Conservation (phyloP, 192 early-diverging fungal genomes). For the Polychytrium aggregatum region DNA sequence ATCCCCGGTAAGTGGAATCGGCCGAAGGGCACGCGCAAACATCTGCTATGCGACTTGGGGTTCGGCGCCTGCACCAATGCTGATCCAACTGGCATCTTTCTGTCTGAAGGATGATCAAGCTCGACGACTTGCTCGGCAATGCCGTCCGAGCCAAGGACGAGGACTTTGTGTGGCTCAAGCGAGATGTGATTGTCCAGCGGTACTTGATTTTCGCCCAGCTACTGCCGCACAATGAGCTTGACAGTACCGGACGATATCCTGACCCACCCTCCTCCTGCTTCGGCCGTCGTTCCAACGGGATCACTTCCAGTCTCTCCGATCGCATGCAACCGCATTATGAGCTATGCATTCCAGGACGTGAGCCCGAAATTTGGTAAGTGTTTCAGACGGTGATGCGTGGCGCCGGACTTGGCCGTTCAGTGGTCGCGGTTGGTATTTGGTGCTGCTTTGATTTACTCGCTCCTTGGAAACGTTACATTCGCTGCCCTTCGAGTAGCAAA, state of each 20-base stretch:
- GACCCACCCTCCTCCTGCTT: no score
- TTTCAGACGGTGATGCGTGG: no score
- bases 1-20: constrained; percentile 2
- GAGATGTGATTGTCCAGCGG: constrained; percentile 43
- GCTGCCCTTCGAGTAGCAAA: constrained; percentile 14
- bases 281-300: no score
- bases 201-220: no score
- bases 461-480: no score
- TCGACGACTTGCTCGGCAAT: constrained; percentile 56
- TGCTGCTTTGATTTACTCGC: no score
- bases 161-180: constrained; percentile 36
- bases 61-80: neutral
- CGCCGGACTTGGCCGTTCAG: constrained; percentile 11
- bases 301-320: no score
- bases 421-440: no score
- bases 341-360: constrained; percentile 31
- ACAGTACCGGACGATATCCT: no score
- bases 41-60: no score
- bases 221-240: no score
- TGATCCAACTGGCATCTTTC: constrained; percentile 2
- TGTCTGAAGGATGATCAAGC: constrained; percentile 41
- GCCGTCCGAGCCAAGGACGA: constrained; percentile 59
- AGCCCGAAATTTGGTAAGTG: constrained; percentile 26
- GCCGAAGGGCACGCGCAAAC: neutral
- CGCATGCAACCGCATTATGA: constrained; percentile 45